phyloP scores from a whole-genome alignment of 2,329 filamentous ascomycete species.

The Penicillium sp. region DNA sequence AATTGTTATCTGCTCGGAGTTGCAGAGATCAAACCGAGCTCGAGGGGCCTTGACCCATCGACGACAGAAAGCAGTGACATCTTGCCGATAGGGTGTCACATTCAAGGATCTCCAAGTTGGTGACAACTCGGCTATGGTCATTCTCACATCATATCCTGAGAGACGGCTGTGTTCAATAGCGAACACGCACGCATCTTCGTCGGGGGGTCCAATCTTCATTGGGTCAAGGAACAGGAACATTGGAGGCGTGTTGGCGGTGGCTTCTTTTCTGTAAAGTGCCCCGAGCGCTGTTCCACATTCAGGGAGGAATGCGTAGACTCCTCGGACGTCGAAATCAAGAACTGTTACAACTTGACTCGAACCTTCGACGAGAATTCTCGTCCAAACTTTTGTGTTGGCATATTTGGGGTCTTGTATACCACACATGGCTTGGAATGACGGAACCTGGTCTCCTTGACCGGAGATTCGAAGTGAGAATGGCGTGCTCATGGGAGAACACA shows the following conservation, averaged over 20 bases:
- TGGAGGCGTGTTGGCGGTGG: conserved; percentile 16
- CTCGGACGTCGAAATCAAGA: conserved; percentile 45
- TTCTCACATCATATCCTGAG: conserved; percentile 48
- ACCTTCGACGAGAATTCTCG: conserved; percentile 42
- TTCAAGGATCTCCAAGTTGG: conserved; percentile 46
- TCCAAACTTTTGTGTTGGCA: conserved; percentile 46
- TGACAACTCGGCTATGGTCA: conserved; percentile 48
- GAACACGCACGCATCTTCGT: conserved; percentile 58
- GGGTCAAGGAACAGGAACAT: conserved; percentile 62
- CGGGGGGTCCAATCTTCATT: conserved; percentile 46
- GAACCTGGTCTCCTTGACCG: conserved; percentile 33
- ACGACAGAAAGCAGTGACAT: conserved; percentile 33
- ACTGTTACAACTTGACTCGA: conserved; percentile 26
- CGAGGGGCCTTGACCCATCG: conserved; percentile 27
- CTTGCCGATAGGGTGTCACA: conserved; percentile 14
- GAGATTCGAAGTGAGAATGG: conserved; percentile 37
- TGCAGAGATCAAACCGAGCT: conserved; percentile 22
- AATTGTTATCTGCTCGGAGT: conserved; percentile 21
- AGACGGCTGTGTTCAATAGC: conserved; percentile 49
- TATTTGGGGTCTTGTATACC: conserved; percentile 43
- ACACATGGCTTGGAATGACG: conserved; percentile 42
- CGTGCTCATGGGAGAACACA: conserved; percentile 43
- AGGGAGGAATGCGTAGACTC: conserved; percentile 52
- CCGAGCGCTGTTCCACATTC: conserved; percentile 59
- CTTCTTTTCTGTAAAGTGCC: conserved; percentile 52